A percentile compares a stretch with the other conserved stretches of the same genome.
Evolutionary conservation across 805 yeast species (phyloP).

Genomic region (Kazachstania taianensis): DNA sequence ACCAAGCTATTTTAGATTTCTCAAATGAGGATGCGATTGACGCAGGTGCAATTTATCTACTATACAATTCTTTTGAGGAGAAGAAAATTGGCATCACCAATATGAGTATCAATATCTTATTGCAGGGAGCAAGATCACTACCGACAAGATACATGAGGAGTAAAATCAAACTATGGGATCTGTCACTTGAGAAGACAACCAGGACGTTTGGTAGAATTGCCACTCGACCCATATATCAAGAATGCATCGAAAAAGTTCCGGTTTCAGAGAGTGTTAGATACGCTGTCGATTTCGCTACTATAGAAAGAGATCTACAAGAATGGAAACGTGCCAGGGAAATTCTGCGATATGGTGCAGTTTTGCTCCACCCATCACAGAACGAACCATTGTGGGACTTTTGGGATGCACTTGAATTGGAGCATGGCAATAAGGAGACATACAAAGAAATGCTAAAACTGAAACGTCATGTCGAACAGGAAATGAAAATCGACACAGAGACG

Average conservation of each 20-base stretch:
- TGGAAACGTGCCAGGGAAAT: conserved; percentile 53
- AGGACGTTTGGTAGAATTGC: conserved; percentile 33
- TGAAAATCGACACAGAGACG: conserved; percentile 23
- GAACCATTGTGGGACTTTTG: conserved; percentile 51
- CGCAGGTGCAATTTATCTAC: conserved; percentile 39
- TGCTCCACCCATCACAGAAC: conserved; percentile 29
- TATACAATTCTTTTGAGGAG: conserved; percentile 57
- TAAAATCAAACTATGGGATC: conserved; percentile 35
- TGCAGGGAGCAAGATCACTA: conserved; percentile 29
- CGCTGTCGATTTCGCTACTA: conserved; percentile 42
- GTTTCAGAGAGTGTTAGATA: conserved; percentile 34
- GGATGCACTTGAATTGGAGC: conserved; percentile 61
- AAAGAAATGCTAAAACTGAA: conserved; percentile 63
- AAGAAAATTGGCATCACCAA: conserved; percentile 35
- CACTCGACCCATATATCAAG: conserved; percentile 41
- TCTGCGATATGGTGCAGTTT: conserved; percentile 42
- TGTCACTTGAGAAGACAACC: conserved; percentile 34
- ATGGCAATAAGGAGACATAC: conserved; percentile 63
- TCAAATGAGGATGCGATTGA: conserved; percentile 31
- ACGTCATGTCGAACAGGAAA: conserved; percentile 30
- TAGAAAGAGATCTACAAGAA: conserved; percentile 48
- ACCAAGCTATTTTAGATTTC: conserved; percentile 46
- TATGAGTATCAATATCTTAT: conserved; percentile 37
- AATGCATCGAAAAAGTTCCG: conserved; percentile 41
- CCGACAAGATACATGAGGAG: conserved; percentile 12